Evolutionary conservation across 1,284 basidiomycete genomes (phyloP), one percentile per base, ranked within the genome.

Genomic region (Sporisorium graminicola): DNA sequence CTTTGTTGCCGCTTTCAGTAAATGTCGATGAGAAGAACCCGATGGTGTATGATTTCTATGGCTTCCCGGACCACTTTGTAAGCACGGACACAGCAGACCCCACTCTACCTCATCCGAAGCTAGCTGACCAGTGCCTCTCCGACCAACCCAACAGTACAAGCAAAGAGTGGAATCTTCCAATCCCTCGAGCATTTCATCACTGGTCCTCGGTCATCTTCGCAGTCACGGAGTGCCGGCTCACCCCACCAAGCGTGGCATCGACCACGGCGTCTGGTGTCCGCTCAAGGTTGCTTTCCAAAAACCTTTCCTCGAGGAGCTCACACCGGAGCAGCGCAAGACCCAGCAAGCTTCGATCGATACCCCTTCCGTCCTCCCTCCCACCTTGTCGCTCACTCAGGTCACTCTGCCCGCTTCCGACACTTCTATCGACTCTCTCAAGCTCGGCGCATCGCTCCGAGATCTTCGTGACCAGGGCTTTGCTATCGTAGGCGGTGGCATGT

Each of bases 231-330:
- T 75, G 8, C 40, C 51, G 4, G 73, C 56, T 2, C 16, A 44
- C 20, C 51, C 59, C 2, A 67, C 86, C 24, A 51, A 68, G 18
- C 79, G 88, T 8, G 87, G 87, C 0, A 74, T 87, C 35, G 88
- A 88, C 77, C 88, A 88, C 72, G 88, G 88, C 52, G 83, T 88
- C 12, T 88, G 65, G 86, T 87, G 87, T 13, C 87, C 87, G 0
- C 86, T 88, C 82, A 83, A 80, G 50, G 86, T 86, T 20, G 85
- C 85, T 8, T 87, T 88, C 58, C 78, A 81, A 27, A 55, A 13
- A 37, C 73, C 73, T 9, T 65, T 49, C 37, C 58, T 69, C 26
- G 65, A 69, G 44, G 58, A 74, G 3, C 58, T 69, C 9, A 20
- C 51, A 7, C 37, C 71, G 14, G 62, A 52, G n/a, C 43, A 69